Percentiles rank a stretch among this genome's conserved stretches.
These are phyloP conservation scores for Hemileccinum impolitum DNA, from an alignment of 768 basidiomycete genomes.

Conservation along the genomic window DNA sequence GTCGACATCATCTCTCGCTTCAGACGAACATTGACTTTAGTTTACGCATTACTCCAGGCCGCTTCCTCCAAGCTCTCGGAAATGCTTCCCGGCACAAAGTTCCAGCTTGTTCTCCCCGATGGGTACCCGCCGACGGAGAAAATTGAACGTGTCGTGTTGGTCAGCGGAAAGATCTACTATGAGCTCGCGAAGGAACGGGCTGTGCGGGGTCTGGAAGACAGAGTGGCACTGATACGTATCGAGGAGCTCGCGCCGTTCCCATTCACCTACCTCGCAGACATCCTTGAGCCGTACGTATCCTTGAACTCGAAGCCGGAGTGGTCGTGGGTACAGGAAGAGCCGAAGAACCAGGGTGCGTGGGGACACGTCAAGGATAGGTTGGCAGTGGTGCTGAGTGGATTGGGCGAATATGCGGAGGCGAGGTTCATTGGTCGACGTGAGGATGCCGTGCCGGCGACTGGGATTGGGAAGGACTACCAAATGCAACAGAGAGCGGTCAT, in stretches of 20 bases:
- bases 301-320: slow-evolving; percentile 37
- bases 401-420: slow-evolving; percentile 36
- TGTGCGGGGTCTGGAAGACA: slow-evolving; percentile 40
- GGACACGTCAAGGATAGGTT: slow-evolving; percentile 61
- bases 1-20: slow-evolving; percentile 21
- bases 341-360: slow-evolving; percentile 84
- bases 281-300: slow-evolving; percentile 44
- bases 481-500: slow-evolving; percentile 62
- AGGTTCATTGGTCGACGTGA: slow-evolving; percentile 65
- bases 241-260: slow-evolving; percentile 92
- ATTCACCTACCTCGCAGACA: slow-evolving; percentile 47
- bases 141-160: slow-evolving; percentile 64
- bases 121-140: slow-evolving; percentile 27
- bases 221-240: slow-evolving; percentile 69
- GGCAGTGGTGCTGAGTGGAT: slow-evolving; percentile 43
- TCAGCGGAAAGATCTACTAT: slow-evolving; percentile 87
- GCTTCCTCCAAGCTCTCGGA: slow-evolving; percentile 68
- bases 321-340: slow-evolving; percentile 84
- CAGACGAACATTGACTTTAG: background rate
- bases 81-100: slow-evolving; percentile 53
- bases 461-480: slow-evolving; percentile 65
- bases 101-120: slow-evolving; percentile 68
- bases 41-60: slow-evolving; percentile 42
- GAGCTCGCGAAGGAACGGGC: slow-evolving; percentile 74
- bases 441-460: slow-evolving; percentile 75